Percentiles rank a stretch among this genome's conserved stretches.
phyloP scores from a whole-genome alignment of 202 grass and related monocot species.

The Schoenoplectus triqueter region DNA sequence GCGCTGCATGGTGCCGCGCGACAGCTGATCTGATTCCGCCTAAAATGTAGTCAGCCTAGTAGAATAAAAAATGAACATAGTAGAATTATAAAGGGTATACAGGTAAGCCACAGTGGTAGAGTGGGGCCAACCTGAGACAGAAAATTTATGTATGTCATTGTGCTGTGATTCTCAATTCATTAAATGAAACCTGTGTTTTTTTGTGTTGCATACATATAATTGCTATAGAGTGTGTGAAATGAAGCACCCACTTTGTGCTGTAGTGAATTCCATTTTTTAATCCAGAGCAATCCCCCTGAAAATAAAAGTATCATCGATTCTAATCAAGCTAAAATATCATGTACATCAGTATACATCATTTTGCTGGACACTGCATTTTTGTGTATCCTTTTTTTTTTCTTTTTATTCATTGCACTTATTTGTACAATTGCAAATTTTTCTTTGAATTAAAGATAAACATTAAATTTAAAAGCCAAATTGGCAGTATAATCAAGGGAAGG shows the following conservation, averaged over 20 bases:
- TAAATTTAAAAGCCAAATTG: not conserved
- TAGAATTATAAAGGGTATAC: not conserved
- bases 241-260: conserved; percentile 66
- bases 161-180: conserved; percentile 49
- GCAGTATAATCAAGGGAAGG: not conserved
- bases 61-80: not conserved
- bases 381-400: not conserved
- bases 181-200: conserved; percentile 59
- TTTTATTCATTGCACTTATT: not conserved
- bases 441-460: not conserved
- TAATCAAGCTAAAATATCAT: not conserved
- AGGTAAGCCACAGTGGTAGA: not conserved
- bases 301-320: not conserved
- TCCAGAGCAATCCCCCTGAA: conserved; percentile 67
- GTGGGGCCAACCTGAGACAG: conserved; percentile 54
- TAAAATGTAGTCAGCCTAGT: conserved; percentile 64
- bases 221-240: conserved; percentile 66
- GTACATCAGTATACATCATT: not conserved
- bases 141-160: conserved; percentile 61
- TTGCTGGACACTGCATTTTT: not conserved
- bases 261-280: conserved; percentile 67
- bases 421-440: not conserved
- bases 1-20: too few relatives aligned
- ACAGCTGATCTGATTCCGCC: too few relatives aligned
- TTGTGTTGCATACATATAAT: conserved; percentile 62